Evolutionary conservation across 345 rosid species (phyloP).

Genomic region (Brassica rapa): DNA sequence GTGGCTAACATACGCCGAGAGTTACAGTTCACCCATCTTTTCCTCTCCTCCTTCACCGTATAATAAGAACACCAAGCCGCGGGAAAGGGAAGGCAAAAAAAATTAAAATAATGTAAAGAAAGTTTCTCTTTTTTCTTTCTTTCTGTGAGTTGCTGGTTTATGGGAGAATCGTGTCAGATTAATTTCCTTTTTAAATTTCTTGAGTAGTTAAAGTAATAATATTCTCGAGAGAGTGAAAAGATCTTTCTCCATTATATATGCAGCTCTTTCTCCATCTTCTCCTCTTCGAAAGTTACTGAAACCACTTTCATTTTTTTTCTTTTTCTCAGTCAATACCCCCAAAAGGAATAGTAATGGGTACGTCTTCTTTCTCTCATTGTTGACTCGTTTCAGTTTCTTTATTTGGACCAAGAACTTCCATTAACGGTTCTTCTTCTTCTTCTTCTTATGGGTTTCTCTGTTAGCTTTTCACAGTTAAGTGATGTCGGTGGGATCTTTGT

Average conservation of each 20-base stretch:
- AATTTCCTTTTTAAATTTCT: background rate
- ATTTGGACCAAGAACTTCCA: conserved; percentile 4
- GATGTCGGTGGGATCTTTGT: background rate
- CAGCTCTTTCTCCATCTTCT: conserved; percentile 25
- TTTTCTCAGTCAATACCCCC: background rate
- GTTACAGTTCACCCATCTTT: conserved; percentile 31
- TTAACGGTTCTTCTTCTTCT: conserved; percentile 13
- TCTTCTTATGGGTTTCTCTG: conserved; percentile 15
- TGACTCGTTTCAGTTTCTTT: conserved; percentile 30
- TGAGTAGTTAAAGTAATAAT: conserved; percentile 8
- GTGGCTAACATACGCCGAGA: conserved; percentile 34
- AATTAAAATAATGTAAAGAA: background rate
- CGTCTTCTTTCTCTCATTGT: conserved; percentile 30
- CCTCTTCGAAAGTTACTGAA: conserved; percentile 12
- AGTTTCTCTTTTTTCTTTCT: background rate
- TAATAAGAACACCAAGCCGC: conserved; percentile 10
- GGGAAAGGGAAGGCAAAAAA: background rate
- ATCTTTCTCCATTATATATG: conserved; percentile 42
- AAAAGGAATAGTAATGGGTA: conserved; percentile 50
- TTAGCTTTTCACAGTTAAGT: conserved; percentile 1
- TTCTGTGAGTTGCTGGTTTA: conserved; percentile 56
- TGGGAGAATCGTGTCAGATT: conserved; percentile 74
- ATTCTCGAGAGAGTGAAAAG: conserved; percentile 28
- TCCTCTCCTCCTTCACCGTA: conserved; percentile 18
- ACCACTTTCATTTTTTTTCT: background rate